Conservation (phyloP, 208 protist genomes). For the Trypanosoma melophagium region DNA sequence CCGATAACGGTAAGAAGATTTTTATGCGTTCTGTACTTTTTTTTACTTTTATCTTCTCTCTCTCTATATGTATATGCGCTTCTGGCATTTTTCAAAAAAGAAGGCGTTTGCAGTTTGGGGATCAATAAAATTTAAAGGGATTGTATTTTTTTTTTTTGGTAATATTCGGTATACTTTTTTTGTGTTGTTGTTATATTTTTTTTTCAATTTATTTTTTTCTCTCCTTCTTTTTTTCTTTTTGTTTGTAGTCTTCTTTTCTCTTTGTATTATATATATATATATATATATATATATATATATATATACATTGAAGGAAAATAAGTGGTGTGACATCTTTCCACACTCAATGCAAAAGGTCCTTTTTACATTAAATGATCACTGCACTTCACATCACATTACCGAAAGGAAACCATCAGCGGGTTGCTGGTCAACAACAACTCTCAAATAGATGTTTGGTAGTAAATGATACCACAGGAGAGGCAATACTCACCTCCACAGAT, state of each 20-base stretch:
- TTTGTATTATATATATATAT: constrained; percentile 1
- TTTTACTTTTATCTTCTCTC: constrained; percentile 15
- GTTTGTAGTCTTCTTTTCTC: constrained; percentile 1
- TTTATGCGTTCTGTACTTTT: constrained; percentile 14
- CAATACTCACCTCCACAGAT: constrained; percentile 22
- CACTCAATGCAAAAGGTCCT: neutral
- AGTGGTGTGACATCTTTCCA: no score
- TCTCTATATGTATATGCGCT: constrained; percentile 12
- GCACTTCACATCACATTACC: constrained; percentile 37
- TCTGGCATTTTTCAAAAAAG: no score
- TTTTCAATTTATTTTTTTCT: no score
- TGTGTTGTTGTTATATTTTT: constrained; percentile 17
- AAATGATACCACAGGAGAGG: constrained; percentile 24
- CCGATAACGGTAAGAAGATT: no score
- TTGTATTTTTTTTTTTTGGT: constrained; percentile 14
- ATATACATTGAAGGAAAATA: no score
- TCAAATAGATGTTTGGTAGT: constrained; percentile 33
- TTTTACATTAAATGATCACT: constrained; percentile 18
- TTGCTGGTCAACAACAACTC: neutral
- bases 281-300: constrained; percentile 1
- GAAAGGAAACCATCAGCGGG: neutral
- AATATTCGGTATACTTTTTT: constrained; percentile 20
- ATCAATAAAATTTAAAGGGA: neutral
- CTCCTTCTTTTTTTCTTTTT: no score
- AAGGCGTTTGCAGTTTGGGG: no score